Conservation (phyloP, 176 grass and related monocot species). For the Themeda triandra region DNA sequence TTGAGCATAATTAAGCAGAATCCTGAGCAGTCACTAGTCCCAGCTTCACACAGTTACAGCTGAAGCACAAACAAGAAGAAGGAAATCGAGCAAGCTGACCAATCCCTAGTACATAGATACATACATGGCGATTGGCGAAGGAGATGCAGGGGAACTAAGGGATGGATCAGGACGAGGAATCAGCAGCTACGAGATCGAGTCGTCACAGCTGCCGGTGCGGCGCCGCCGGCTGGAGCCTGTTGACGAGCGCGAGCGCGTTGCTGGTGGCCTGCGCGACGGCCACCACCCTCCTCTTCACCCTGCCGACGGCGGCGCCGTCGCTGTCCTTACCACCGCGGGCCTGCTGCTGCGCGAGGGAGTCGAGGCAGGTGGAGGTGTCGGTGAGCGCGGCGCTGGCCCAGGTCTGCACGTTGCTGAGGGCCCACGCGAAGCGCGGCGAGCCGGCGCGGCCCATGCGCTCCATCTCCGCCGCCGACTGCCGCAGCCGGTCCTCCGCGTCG, state of each 20-base stretch:
- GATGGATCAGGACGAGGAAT: neutral
- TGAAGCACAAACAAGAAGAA: neutral
- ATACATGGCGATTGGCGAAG: neutral
- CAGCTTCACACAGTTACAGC: neutral
- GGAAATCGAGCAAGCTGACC: neutral
- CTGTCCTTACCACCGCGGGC: neutral
- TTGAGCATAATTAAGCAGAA: neutral
- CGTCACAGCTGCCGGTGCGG: neutral
- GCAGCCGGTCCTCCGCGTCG: conserved; percentile 55
- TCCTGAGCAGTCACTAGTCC: neutral
- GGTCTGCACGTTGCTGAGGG: conserved; percentile 79
- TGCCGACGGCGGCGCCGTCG: neutral
- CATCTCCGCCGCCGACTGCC: conserved; percentile 61
- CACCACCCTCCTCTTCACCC: conserved; percentile 36
- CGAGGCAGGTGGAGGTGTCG: conserved; percentile 67
- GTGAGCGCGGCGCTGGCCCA: conserved; percentile 83
- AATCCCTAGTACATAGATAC: neutral
- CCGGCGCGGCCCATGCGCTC: conserved; percentile 39
- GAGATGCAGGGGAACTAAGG: neutral
- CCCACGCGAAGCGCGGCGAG: conserved; percentile 48
- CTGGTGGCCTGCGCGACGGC: conserved; percentile 54
- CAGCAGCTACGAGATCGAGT: neutral
- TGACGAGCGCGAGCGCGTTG: conserved; percentile 81
- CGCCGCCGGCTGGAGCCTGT: conserved; percentile 40
- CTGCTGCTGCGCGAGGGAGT: conserved; percentile 40